A percentile compares a stretch with the other conserved stretches of the same genome.
phyloP scores from a whole-genome alignment of 768 basidiomycete species.

The Russula emetica region DNA sequence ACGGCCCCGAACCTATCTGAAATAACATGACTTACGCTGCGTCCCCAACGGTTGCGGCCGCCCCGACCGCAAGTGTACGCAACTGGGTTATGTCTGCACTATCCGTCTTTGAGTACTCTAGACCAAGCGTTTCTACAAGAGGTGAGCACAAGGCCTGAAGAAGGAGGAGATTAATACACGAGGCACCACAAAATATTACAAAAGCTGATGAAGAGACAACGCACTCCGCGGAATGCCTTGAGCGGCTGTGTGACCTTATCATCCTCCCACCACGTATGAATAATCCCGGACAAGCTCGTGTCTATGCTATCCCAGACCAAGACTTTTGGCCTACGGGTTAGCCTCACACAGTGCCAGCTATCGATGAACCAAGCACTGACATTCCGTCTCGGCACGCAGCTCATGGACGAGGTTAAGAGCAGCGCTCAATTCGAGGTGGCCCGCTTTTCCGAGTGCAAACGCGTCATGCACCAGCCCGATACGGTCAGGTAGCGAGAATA shows the following conservation, averaged over 20 bases:
- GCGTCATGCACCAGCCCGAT: constrained; percentile 86
- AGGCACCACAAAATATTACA: not conserved
- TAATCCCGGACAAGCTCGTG: constrained; percentile 49
- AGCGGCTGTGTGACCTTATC: constrained; percentile 48
- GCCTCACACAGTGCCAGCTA: constrained; percentile 1
- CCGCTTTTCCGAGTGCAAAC: constrained; percentile 75
- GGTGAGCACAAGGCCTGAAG: constrained; percentile 63
- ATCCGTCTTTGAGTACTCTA: constrained; percentile 64
- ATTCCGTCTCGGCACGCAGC: constrained; percentile 71
- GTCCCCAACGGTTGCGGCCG: constrained; percentile 49
- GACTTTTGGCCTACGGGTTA: constrained; percentile 42
- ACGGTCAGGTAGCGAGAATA: constrained; percentile 79
- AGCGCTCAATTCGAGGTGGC: constrained; percentile 70
- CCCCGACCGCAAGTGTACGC: constrained; percentile 65
- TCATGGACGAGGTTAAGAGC: constrained; percentile 68
- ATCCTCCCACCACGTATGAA: constrained; percentile 82
- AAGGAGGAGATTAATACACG: not conserved
- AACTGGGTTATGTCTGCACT: constrained; percentile 63
- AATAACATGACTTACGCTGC: constrained; percentile 33
- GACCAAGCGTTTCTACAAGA: constrained; percentile 73
- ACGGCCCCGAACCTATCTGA: not conserved
- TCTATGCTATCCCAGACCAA: constrained; percentile 77
- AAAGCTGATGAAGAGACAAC: constrained; percentile 23
- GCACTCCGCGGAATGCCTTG: constrained; percentile 56
- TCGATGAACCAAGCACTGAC: constrained; percentile 38